Percentiles rank a stretch among this genome's conserved stretches.
phyloP scores from a whole-genome alignment of 495 filamentous ascomycete genomes.

The Pyronema omphalodes region DNA sequence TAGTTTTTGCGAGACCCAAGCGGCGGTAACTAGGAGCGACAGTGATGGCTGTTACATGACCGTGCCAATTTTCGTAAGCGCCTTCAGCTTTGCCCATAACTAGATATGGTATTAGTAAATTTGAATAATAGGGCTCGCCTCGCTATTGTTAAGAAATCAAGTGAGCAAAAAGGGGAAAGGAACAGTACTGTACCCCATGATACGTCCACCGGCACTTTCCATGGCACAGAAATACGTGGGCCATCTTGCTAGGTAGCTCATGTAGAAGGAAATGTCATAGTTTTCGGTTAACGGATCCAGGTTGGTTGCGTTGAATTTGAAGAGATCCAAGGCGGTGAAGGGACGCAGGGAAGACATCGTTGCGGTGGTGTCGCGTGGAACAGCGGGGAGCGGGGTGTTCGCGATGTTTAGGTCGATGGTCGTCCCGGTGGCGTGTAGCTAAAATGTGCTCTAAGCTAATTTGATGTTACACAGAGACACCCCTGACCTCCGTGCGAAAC shows the following conservation, averaged over 20 bases:
- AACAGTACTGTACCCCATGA: constrained; percentile 79
- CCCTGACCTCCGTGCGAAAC: too few species aligned
- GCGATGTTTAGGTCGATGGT: not conserved
- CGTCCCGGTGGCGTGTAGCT: not conserved
- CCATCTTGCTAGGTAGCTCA: constrained; percentile 88
- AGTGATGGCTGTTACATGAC: constrained; percentile 90
- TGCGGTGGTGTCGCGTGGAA: constrained; percentile 1
- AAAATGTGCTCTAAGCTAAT: too few species aligned
- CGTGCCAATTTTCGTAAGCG: constrained; percentile 91
- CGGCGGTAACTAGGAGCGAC: constrained; percentile 74
- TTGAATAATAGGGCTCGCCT: not conserved
- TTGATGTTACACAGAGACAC: too few species aligned
- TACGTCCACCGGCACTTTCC: constrained; percentile 59
- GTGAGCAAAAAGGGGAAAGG: constrained; percentile 1
- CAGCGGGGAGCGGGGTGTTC: not conserved
- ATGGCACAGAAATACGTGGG: constrained; percentile 79
- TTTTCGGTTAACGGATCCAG: constrained; percentile 92
- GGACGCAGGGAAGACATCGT: constrained; percentile 51
- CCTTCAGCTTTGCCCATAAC: constrained; percentile 92
- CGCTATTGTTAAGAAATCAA: too few species aligned
- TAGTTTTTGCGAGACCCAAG: constrained; percentile 61
- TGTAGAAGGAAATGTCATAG: constrained; percentile 86
- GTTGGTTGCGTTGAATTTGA: constrained; percentile 66
- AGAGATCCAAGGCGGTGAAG: constrained; percentile 53
- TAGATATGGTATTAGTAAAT: constrained; percentile 24